phyloP scores from a whole-genome alignment of 2,329 filamentous ascomycete species.

The Sclerotiophoma versabilis region DNA sequence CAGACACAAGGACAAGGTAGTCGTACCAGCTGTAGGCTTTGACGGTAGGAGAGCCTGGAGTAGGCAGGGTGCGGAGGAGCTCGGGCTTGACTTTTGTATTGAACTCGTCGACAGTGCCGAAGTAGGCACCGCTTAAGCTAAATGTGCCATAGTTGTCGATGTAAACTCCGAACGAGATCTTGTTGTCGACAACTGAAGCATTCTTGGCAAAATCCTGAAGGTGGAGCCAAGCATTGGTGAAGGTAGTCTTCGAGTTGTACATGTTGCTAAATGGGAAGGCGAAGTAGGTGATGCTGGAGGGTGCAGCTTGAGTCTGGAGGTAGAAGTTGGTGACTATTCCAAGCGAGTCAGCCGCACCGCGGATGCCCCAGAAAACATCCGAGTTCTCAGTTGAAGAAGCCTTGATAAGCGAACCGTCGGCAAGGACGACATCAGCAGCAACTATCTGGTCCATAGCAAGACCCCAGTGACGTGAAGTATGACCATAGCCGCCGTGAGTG shows the following conservation, averaged over 20 bases:
- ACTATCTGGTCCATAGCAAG: slow-evolving; percentile 47
- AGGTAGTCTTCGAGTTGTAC: slow-evolving; percentile 37
- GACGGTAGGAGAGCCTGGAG: slow-evolving; percentile 31
- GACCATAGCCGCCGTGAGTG: slow-evolving; percentile 47
- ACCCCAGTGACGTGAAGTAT: slow-evolving; percentile 46
- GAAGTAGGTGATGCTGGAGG: slow-evolving; percentile 39
- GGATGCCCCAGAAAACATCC: slow-evolving; percentile 54
- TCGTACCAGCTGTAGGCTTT: slow-evolving; percentile 45
- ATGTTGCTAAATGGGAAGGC: slow-evolving; percentile 35
- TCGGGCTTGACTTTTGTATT: slow-evolving; percentile 48
- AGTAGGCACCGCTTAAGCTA: slow-evolving; percentile 52
- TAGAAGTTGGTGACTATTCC: slow-evolving; percentile 50
- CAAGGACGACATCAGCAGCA: slow-evolving; percentile 48
- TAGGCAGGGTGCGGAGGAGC: slow-evolving; percentile 48
- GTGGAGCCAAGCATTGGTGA: slow-evolving; percentile 50
- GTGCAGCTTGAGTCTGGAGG: slow-evolving; percentile 44
- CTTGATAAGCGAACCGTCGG: slow-evolving; percentile 48
- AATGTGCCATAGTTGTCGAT: slow-evolving; percentile 46
- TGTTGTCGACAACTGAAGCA: slow-evolving; percentile 50
- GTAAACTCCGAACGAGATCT: slow-evolving; percentile 53
- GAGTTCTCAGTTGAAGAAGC: slow-evolving; percentile 42
- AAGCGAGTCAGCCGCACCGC: slow-evolving; percentile 52
- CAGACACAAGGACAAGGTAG: slow-evolving; percentile 53
- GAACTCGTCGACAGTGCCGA: slow-evolving; percentile 49
- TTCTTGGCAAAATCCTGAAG: slow-evolving; percentile 53